These are phyloP conservation scores for Suillus luteus DNA, from an alignment of 768 basidiomycete species.

Conservation along the genomic window DNA sequence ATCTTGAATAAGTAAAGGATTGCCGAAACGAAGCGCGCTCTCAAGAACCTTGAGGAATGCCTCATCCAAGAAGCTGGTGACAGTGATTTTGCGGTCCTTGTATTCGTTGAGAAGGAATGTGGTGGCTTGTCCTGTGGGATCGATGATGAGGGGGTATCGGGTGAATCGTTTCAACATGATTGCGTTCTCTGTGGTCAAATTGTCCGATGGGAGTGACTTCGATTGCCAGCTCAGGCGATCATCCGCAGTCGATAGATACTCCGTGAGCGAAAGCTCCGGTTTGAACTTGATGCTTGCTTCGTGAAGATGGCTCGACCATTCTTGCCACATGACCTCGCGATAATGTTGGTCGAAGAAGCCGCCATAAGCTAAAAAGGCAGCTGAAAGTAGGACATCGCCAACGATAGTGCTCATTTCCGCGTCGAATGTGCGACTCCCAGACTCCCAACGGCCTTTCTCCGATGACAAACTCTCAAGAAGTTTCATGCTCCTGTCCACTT, in stretches of 20 bases:
- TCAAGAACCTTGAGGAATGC: conserved; percentile 98
- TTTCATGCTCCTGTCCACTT: conserved; percentile 96
- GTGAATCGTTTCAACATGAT: conserved; percentile 99
- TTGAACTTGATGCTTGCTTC: conserved; percentile 94
- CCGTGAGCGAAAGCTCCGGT: conserved; percentile 86
- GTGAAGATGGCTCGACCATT: conserved; percentile 86
- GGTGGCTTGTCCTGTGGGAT: conserved; percentile 97
- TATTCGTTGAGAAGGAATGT: conserved; percentile 93
- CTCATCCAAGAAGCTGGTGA: conserved; percentile 98
- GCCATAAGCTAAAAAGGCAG: conserved; percentile 94
- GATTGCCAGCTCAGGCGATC: conserved; percentile 96
- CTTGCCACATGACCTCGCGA: conserved; percentile 95
- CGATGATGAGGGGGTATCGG: conserved; percentile 96
- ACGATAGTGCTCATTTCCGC: conserved; percentile 98
- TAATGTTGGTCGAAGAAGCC: conserved; percentile 99
- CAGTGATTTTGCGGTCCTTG: conserved; percentile 94
- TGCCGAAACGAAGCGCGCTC: conserved; percentile 98
- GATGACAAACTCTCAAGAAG: conserved; percentile 93
- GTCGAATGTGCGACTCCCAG: conserved; percentile 93
- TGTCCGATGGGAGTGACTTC: conserved; percentile 93
- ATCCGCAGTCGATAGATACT: conserved; percentile 96
- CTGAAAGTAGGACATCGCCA: conserved; percentile 93
- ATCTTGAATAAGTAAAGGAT: conserved; percentile 95
- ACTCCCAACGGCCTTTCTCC: conserved; percentile 92
- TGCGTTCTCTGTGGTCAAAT: conserved; percentile 97